Evolutionary conservation across 345 rosid species (phyloP).

Genomic region (Sonneratia caseolaris): DNA sequence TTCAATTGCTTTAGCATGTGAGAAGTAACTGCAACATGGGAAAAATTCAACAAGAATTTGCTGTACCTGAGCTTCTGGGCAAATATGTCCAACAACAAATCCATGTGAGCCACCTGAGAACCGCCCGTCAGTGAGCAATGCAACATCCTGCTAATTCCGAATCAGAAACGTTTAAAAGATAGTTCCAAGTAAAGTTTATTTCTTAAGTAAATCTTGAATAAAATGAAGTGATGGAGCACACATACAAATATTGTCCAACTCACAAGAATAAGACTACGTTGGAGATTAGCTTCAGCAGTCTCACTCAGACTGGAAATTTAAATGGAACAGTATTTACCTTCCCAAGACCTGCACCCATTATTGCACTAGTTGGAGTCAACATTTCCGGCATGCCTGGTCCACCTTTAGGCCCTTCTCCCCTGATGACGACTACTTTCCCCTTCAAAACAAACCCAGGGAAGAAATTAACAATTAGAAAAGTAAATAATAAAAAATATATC

Average conservation of each 20-base stretch:
- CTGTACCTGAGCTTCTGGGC: constrained; percentile 96
- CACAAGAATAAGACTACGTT: neutral
- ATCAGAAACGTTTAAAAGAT: constrained; percentile 11
- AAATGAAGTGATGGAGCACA: neutral
- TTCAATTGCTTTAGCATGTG: neutral
- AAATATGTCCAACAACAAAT: constrained; percentile 92
- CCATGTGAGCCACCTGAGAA: constrained; percentile 99
- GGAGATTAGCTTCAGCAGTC: neutral
- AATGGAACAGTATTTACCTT: constrained; percentile 39
- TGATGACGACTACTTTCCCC: constrained; percentile 90
- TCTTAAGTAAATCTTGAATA: neutral
- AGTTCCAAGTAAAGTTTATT: neutral
- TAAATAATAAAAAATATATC: neutral
- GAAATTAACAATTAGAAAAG: neutral
- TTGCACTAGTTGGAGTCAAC: constrained; percentile 98
- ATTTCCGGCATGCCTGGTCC: constrained; percentile 99
- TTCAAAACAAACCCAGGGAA: constrained; percentile 16
- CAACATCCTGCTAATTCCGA: constrained; percentile 61
- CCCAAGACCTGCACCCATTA: constrained; percentile 99
- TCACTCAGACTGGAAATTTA: neutral
- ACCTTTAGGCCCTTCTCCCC: constrained; percentile 98
- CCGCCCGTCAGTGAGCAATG: constrained; percentile 89
- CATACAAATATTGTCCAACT: neutral
- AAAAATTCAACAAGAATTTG: neutral
- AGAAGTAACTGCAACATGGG: neutral